Percentiles rank a stretch among this genome's conserved stretches.
phyloP scores from a whole-genome alignment of 208 protist species.

The Crithidia acanthocephali region DNA sequence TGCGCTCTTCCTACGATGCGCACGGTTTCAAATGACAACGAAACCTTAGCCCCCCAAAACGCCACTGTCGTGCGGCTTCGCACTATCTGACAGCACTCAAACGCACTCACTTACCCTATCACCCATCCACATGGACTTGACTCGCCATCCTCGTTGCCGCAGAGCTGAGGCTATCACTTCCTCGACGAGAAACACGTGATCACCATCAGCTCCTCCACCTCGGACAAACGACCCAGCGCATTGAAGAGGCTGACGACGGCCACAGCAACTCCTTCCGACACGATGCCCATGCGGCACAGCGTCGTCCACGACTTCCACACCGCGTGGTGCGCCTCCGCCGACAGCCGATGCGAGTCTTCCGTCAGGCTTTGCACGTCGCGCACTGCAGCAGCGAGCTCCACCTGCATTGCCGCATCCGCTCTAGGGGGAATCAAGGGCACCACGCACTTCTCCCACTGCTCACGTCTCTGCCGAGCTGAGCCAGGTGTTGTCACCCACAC shows the following conservation, averaged over 20 bases:
- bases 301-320: conserved; percentile 56
- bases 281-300: conserved; percentile 40
- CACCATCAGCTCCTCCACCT: conserved; percentile 81
- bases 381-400: conserved; percentile 3
- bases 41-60: too few relatives aligned
- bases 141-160: too few relatives aligned
- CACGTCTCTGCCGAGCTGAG: background rate
- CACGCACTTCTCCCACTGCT: conserved; percentile 18
- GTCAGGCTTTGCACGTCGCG: conserved; percentile 2
- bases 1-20: too few relatives aligned
- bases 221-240: conserved; percentile 34
- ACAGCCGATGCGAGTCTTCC: conserved; percentile 30
- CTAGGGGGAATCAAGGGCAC: background rate
- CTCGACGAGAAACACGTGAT: conserved; percentile 24
- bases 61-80: too few relatives aligned
- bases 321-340: conserved; percentile 41
- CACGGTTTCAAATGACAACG: too few relatives aligned
- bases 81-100: too few relatives aligned
- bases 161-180: too few relatives aligned
- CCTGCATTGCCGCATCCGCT: background rate
- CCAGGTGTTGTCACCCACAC: conserved; percentile 32
- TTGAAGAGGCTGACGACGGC: conserved; percentile 42
- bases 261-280: conserved; percentile 35
- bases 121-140: too few relatives aligned
- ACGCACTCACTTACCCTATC: too few relatives aligned